A percentile compares a stretch with the other conserved stretches of the same genome.
Conservation (phyloP, 768 basidiomycete species). For the Lactarius pseudohatsudake region DNA sequence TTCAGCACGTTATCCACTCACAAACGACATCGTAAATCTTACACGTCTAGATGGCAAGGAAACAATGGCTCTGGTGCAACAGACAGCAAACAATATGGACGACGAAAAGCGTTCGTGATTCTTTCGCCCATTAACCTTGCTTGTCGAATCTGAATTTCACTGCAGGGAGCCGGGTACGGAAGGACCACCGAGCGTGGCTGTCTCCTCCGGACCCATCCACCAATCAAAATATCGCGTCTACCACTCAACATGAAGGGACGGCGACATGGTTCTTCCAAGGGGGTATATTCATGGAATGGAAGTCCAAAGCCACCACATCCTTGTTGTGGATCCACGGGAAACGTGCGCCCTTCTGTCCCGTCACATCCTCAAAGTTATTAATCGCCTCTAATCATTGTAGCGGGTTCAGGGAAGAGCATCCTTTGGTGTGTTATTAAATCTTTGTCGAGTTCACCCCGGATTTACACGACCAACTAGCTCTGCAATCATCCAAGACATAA, state of each 20-base stretch:
- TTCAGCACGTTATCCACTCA: too few species aligned
- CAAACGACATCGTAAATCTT: too few species aligned
- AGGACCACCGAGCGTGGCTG: background rate
- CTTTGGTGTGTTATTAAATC: background rate
- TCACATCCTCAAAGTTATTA: background rate
- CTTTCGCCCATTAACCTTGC: fast-evolving
- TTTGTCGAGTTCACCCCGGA: background rate
- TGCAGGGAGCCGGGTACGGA: background rate
- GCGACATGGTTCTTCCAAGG: background rate
- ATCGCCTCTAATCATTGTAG: background rate
- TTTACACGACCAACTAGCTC: background rate
- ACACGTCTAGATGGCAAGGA: background rate
- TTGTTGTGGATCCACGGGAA: slow-evolving; percentile 13
- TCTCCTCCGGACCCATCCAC: background rate
- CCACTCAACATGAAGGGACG: background rate
- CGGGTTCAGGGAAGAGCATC: background rate
- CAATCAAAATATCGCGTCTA: background rate
- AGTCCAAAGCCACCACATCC: background rate
- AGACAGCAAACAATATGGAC: background rate
- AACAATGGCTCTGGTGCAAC: background rate
- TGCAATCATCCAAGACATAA: background rate
- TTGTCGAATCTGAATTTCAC: background rate
- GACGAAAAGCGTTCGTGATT: background rate
- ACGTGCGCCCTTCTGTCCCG: background rate
- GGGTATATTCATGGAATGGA: background rate